Base-by-base conservation (phyloP, 345 rosid genomes). In the Pistacia atlantica region DNA sequence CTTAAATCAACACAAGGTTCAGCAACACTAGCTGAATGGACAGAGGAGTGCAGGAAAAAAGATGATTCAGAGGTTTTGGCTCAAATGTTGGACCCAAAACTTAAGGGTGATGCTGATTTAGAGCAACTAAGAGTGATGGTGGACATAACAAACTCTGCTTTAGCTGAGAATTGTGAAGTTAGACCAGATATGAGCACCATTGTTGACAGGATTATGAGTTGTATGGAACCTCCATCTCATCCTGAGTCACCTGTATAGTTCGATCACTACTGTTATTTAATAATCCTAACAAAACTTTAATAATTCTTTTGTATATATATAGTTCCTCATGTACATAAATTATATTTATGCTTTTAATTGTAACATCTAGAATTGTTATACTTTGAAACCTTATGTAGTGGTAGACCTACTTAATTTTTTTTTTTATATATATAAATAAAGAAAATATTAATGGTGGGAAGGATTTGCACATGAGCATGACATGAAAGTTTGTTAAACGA, bases 11-110 rank as follows among this genome's bases (percentile, higher is more conserved):
- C 73, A 57, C 85, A 84, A 52, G 88, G 87, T 22, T 80, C 85
- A 0, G 28, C 11, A 25, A 81, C 86, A 3, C 56, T 86, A 12
- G 84, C 86, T 7, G 88, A 86, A 20, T 83, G 89, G 91, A 86
- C 81, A 0, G 74, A 56, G 28, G 81, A 78, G 13, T 66, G 11
- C n/a, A 80, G 84, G 46, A 78, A 67, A 48, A 61, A 57, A 31
- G 58, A 62, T 11, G 85, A 83, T n/a, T 18, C 64, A 0, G 45
- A 76, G 13, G 82, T 31, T 57, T 49, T 22, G 75, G 82, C 64
- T 22, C 59, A 67, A 65, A 10, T 84, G 67, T 72, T 84, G 83
- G 89, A 84, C 72, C 88, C 88, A 7, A 83, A 81, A 72, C 81
- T 88, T 33, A 74, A 80, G 0, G 84, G 84, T 3, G 61, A 71